phyloP scores from a whole-genome alignment of 306 rosid genomes.

The Trifolium dubium region DNA sequence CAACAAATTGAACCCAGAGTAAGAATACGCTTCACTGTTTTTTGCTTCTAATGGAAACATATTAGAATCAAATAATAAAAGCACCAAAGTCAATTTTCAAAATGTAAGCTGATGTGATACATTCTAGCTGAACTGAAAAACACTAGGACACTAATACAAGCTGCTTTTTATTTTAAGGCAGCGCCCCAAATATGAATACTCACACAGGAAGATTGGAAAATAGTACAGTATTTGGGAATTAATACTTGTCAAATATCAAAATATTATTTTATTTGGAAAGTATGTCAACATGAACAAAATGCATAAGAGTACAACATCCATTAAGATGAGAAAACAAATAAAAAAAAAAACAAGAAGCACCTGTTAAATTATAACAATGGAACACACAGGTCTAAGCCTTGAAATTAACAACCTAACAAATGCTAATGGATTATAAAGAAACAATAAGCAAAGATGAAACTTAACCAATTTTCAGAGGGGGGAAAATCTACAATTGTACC shows the following conservation, averaged over 20 bases:
- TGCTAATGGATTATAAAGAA: slow-evolving; percentile 26
- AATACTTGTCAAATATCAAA: slow-evolving; percentile 22
- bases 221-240: slow-evolving; percentile 20
- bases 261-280: slow-evolving; percentile 18
- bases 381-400: slow-evolving; percentile 4
- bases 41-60: not conserved
- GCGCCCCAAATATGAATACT: no score
- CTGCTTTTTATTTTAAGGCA: no score
- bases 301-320: slow-evolving; percentile 13
- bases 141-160: no score
- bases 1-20: slow-evolving; percentile 46
- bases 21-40: slow-evolving; percentile 38
- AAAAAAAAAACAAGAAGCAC: slow-evolving; percentile 30
- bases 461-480: slow-evolving; percentile 9
- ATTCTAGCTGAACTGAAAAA: no score
- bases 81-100: slow-evolving; percentile 26
- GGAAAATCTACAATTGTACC: not conserved
- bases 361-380: slow-evolving; percentile 25
- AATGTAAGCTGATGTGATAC: not conserved
- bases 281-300: slow-evolving; percentile 26
- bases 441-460: slow-evolving; percentile 24
- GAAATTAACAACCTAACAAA: slow-evolving; percentile 26
- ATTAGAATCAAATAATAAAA: slow-evolving; percentile 17
- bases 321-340: slow-evolving; percentile 27
- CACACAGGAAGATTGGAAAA: slow-evolving; percentile 26